Evolutionary conservation across 2,329 filamentous ascomycete species (phyloP), one percentile per base, ranked within the genome.

Genomic region (Ceratocystis destructans): DNA sequence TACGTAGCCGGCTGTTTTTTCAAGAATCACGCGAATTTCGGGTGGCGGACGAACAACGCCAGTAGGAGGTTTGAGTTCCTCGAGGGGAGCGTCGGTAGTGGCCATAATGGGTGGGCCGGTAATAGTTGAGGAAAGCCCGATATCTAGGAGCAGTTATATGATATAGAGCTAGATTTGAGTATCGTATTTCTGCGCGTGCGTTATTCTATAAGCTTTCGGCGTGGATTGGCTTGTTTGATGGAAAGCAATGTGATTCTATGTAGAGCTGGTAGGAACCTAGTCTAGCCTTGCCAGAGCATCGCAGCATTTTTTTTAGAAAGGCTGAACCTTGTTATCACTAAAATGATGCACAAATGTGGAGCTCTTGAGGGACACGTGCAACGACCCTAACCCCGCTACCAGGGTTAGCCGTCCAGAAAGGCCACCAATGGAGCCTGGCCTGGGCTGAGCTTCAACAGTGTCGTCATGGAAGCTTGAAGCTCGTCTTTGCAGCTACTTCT

Each of bases 1-100:
- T 67, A 96, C 89, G 74, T 95, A 97, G 61, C 91, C 91, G 64
- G 94, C 93, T 12, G 93, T 96, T 79, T 96, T 97, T 76, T 96
- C 92, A 73, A 99, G 86, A 70, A 93, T 76, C 74, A 80, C 79
- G 79, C 91, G 87, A 72, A 96, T 91, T 73, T 92, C 89, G 74
- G 86, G 93, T 10, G 94, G 94, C 25, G 94, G 94, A 65, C 96
- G 82, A 66, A 96, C 89, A 70, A 96, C 82, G 69, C 91, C 90
- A 67, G 86, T 78, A 2, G 93, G 93, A 44, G 90, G 86, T 75
- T 91, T 93, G 74, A 86, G 83, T 69, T 86, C 83, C 69, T 91
- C 84, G 66, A 87, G 79, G 61, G 78, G 76, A 70, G 79, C 75
- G 74, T 83, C 81, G 46, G 45, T 25, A 10, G 62, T 15, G n/a